These are phyloP conservation scores for Neckera pumila DNA, from an alignment of 225 moss, liverwort and hornwort species.

Conservation along the genomic window DNA sequence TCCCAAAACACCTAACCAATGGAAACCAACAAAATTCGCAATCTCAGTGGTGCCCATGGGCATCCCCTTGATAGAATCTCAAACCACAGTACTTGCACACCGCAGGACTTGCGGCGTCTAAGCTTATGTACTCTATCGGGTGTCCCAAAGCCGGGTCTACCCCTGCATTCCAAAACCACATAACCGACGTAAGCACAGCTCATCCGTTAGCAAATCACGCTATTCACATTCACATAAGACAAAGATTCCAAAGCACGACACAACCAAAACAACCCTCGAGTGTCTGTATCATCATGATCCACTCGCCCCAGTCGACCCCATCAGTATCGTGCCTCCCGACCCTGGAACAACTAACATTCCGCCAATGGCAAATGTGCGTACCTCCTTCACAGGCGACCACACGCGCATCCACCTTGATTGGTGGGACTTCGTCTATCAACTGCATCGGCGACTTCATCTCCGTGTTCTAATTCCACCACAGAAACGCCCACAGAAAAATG, in stretches of 20 bases:
- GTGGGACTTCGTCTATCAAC: slow-evolving; percentile 62
- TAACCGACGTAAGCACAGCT: neutral
- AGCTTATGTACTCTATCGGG: slow-evolving; percentile 76
- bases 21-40: neutral
- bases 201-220: neutral
- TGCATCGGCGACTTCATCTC: slow-evolving; percentile 72
- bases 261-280: neutral
- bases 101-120: slow-evolving; percentile 32
- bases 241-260: neutral
- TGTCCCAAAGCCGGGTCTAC: slow-evolving; percentile 73
- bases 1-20: neutral
- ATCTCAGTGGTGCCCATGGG: slow-evolving; percentile 29
- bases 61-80: slow-evolving; percentile 27
- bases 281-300: neutral
- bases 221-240: neutral
- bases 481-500: neutral
- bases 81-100: slow-evolving; percentile 33
- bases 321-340: neutral
- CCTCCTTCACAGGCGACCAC: slow-evolving; percentile 87
- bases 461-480: slow-evolving; percentile 17
- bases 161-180: slow-evolving; percentile 11
- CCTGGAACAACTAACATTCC: neutral
- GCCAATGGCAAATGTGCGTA: neutral
- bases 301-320: neutral
- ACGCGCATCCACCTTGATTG: slow-evolving; percentile 57